Conservation (phyloP, 2,329 filamentous ascomycete genomes). For the Colletotrichum sp. region DNA sequence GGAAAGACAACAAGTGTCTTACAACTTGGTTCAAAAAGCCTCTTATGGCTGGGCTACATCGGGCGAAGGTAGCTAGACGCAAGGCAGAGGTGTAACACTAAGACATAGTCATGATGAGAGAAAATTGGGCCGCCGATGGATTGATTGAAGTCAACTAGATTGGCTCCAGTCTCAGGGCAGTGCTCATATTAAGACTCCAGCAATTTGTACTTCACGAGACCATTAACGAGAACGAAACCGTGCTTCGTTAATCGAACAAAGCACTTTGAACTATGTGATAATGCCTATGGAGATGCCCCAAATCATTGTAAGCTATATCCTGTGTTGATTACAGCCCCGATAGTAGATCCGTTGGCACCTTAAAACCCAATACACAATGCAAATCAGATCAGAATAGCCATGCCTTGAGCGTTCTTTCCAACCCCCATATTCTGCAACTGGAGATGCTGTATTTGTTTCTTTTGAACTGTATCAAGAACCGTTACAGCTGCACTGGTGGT, state of each 20-base stretch:
- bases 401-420: slow-evolving; percentile 8
- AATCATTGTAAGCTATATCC: not conserved
- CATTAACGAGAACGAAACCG: not conserved
- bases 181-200: not conserved
- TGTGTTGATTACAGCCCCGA: not conserved
- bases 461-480: slow-evolving; percentile 36
- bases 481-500: slow-evolving; percentile 37
- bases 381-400: not conserved
- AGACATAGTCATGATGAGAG: not conserved
- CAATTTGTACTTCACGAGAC: not conserved
- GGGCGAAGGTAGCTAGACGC: not conserved
- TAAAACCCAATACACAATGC: not conserved
- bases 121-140: not conserved
- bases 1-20: not conserved
- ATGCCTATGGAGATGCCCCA: not conserved
- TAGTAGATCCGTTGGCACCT: not conserved
- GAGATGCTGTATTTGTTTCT: slow-evolving; percentile 10
- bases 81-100: not conserved
- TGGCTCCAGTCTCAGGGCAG: not conserved
- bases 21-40: not conserved
- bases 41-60: not conserved
- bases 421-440: not conserved
- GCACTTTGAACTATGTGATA: not conserved
- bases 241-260: not conserved
- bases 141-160: not conserved